phyloP scores from a whole-genome alignment of 2,329 filamentous ascomycete genomes.

The Exophiala sp. region DNA sequence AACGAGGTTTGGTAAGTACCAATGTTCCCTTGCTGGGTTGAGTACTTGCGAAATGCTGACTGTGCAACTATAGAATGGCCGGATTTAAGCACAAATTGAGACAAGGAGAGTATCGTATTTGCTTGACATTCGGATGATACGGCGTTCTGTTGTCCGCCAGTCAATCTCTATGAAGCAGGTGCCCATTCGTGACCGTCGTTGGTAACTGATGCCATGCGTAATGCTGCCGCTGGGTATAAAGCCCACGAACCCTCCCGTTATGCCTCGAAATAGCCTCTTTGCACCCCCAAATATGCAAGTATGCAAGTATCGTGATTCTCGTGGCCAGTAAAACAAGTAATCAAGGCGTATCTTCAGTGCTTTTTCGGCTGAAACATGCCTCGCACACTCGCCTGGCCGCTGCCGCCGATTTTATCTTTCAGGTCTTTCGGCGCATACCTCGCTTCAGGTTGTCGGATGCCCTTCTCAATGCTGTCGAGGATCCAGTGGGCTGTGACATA shows the following conservation, averaged over 20 bases:
- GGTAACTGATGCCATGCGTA: not conserved
- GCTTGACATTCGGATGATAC: not conserved
- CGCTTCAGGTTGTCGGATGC: constrained; percentile 67
- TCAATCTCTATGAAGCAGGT: not conserved
- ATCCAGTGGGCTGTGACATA: constrained; percentile 80
- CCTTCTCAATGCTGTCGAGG: constrained; percentile 72
- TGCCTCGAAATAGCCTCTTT: too few species aligned
- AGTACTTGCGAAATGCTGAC: not conserved
- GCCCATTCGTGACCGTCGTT: too few species aligned
- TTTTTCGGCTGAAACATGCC: constrained; percentile 15
- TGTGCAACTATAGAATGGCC: constrained; percentile 19
- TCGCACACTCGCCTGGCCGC: constrained; percentile 57
- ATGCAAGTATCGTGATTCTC: not conserved
- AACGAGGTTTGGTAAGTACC: constrained; percentile 49
- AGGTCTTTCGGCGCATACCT: constrained; percentile 59
- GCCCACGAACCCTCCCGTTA: not conserved
- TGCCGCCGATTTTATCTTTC: constrained; percentile 45
- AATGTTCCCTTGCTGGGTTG: not conserved
- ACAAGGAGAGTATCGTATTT: not conserved
- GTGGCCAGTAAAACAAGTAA: not conserved
- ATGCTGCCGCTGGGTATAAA: not conserved
- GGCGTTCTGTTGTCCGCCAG: constrained; percentile 3
- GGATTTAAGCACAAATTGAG: constrained; percentile 21
- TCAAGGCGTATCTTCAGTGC: not conserved
- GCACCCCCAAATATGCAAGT: too few species aligned